These are phyloP conservation scores for Usnea hakonensis DNA, from an alignment of 495 filamentous ascomycete species.

Conservation along the genomic window DNA sequence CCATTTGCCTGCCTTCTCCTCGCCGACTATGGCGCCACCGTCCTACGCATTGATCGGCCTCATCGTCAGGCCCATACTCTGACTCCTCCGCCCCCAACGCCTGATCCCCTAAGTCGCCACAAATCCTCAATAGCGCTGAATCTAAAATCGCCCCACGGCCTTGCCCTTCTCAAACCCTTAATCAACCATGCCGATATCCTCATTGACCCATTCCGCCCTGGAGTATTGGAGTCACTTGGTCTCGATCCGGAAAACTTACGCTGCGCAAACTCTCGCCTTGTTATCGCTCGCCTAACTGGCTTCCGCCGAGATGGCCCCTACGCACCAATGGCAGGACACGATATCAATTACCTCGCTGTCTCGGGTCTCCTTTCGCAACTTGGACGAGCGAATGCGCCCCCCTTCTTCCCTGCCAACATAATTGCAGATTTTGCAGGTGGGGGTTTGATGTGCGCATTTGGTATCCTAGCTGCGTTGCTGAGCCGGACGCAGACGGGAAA, in stretches of 20 bases:
- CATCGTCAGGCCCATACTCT: slow-evolving; percentile 29
- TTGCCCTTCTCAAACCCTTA: slow-evolving; percentile 57
- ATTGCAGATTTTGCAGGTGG: slow-evolving; percentile 89
- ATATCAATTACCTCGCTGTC: slow-evolving; percentile 94
- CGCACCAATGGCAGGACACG: slow-evolving; percentile 85
- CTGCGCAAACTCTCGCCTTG: slow-evolving; percentile 63
- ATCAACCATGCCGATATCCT: slow-evolving; percentile 61
- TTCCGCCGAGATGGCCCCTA: slow-evolving; percentile 84
- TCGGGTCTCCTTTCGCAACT: slow-evolving; percentile 72
- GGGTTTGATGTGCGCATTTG: slow-evolving; percentile 60
- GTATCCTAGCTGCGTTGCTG: slow-evolving; percentile 42
- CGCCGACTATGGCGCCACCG: slow-evolving; percentile 77
- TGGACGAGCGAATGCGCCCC: slow-evolving; percentile 58
- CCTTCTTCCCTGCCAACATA: slow-evolving; percentile 74
- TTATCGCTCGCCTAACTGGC: slow-evolving; percentile 80
- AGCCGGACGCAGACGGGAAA: slow-evolving; percentile 45
- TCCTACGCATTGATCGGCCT: slow-evolving; percentile 78
- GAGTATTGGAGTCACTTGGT: slow-evolving; percentile 75
- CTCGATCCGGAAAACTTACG: slow-evolving; percentile 61
- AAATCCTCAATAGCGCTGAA: slow-evolving; percentile 74
- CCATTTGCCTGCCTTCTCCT: slow-evolving; percentile 87
- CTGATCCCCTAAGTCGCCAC: slow-evolving; percentile 66
- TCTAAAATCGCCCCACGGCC: slow-evolving; percentile 57
- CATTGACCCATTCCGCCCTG: slow-evolving; percentile 89
- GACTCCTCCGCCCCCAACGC: slow-evolving; percentile 36